Evolutionary conservation across 2,329 filamentous ascomycete species (phyloP), one percentile per base, ranked within the genome.

Genomic region (Coniosporium tulheliwenetii): DNA sequence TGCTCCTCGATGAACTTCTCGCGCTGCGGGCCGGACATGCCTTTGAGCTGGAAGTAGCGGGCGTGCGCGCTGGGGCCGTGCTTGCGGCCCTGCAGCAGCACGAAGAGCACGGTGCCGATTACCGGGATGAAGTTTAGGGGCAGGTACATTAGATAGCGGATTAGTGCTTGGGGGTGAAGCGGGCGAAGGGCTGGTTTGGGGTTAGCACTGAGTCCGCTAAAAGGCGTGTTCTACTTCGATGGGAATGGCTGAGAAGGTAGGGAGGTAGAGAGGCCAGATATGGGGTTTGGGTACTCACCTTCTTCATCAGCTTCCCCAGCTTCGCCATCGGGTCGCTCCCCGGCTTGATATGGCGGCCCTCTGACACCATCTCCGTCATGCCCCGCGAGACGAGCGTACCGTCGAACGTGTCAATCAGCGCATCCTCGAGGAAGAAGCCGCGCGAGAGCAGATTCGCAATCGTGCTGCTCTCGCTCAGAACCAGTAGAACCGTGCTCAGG

Each of bases 71-170:
- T 63, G 34, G 75, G 74, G 2, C 71, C 75, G 19, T 63, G 56
- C 43, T 64, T 66, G 51, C 59, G 59, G 13, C 62, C 65, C 59
- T 94, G 85, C 12, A 93, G 57, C 26, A 81, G 57, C 30, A 95
- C 71, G 59, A 93, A 96, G 4, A 86, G 64, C 7, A 78, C 65
- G 0, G 87, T 94, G 5, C 89, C 89, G 13, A 94, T 75, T 0
- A 95, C 71, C 0, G 89, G 89, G 40, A 96, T 86, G 56, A 94
- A 86, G 64, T 95, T 96, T 45, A 96, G 70, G 9, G 89, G 87
- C 35, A 94, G 68, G 56, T 93, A 91, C 63, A 95, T 74, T 47
- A 93, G 56, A 52, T 89, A 89, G 35, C 84, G 70, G 33, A 94
- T 64, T 36, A 94, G 60, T 7, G 79, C 77, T 51, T 61, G 60